Conservation (phyloP, 148 eudicot species). For the Cornus florida region DNA sequence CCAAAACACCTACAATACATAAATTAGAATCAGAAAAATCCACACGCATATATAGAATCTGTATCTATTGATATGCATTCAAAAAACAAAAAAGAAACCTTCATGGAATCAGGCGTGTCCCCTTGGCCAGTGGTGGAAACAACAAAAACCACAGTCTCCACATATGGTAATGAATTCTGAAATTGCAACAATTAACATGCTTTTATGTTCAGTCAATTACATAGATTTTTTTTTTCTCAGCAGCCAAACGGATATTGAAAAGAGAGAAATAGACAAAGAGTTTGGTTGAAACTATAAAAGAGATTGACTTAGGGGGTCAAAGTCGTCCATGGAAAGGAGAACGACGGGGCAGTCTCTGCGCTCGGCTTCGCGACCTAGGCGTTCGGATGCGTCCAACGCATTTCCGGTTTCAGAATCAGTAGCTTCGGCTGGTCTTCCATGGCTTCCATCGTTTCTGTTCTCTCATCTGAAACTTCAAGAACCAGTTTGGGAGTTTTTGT, state of each 20-base stretch:
- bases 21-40: conserved; percentile 13
- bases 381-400: conserved; percentile 83
- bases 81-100: conserved; percentile 56
- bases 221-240: background rate
- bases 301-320: conserved; percentile 53
- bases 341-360: conserved; percentile 65
- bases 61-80: background rate
- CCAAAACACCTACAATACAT: conserved; percentile 73
- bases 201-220: background rate
- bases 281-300: background rate
- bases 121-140: conserved; percentile 98
- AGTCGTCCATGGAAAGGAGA: conserved; percentile 59
- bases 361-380: conserved; percentile 80
- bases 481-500: background rate
- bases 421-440: conserved; percentile 58
- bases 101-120: conserved; percentile 85
- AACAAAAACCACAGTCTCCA: conserved; percentile 66
- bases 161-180: conserved; percentile 53
- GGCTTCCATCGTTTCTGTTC: background rate
- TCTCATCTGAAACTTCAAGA: background rate
- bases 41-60: background rate
- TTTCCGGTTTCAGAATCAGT: conserved; percentile 74
- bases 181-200: conserved; percentile 6
- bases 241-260: background rate
- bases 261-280: background rate